A percentile compares a stretch with the other conserved stretches of the same genome.
Evolutionary conservation across 345 rosid species (phyloP).

Genomic region (Ceriops decandra): DNA sequence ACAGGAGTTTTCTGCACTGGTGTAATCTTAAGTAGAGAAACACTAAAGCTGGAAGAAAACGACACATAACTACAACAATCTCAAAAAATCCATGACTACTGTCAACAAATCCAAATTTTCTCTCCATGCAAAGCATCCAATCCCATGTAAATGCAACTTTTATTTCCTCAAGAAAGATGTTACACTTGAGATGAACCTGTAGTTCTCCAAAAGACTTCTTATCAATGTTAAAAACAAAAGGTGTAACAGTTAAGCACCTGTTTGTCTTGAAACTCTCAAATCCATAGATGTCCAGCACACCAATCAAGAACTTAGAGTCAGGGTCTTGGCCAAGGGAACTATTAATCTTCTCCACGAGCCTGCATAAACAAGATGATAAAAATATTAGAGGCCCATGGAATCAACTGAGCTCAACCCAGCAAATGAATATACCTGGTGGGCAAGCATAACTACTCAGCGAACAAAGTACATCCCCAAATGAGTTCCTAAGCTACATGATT

Average conservation of each 20-base stretch:
- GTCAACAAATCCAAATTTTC: neutral
- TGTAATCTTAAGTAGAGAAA: neutral
- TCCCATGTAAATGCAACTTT: neutral
- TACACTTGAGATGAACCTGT: constrained; percentile 14
- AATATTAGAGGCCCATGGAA: constrained; percentile 10
- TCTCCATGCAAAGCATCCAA: neutral
- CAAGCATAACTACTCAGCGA: constrained; percentile 9
- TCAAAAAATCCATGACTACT: neutral
- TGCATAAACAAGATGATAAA: constrained; percentile 31
- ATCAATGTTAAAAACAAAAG: constrained; percentile 39
- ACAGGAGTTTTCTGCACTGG: neutral
- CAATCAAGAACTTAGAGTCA: constrained; percentile 78
- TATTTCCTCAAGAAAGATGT: constrained; percentile 14
- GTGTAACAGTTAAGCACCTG: constrained; percentile 92
- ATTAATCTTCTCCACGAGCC: constrained; percentile 94
- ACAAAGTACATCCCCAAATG: constrained; percentile 3
- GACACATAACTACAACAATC: neutral
- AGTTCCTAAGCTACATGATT: constrained; percentile 13
- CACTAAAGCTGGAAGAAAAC: constrained; percentile 1
- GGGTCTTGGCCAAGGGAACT: constrained; percentile 96
- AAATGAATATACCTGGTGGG: constrained; percentile 8
- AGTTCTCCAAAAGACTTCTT: constrained; percentile 31
- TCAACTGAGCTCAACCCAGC: neutral
- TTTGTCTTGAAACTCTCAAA: constrained; percentile 99
- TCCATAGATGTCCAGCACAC: constrained; percentile 98